Base-by-base conservation (phyloP, 257 asterid genomes). In the Ballota nigra region DNA sequence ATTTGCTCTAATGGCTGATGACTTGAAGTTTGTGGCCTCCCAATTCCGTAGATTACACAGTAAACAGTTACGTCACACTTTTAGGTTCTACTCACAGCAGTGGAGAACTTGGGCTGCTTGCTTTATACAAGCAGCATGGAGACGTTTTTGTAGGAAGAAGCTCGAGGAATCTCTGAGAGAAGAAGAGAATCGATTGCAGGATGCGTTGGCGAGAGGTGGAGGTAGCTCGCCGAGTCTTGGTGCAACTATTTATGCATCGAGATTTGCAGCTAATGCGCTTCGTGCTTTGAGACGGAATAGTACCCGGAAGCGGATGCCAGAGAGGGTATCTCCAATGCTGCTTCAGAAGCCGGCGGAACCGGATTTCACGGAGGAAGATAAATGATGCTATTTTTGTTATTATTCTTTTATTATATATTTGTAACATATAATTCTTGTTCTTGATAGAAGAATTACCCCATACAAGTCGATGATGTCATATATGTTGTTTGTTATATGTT, bases 91-190 rank as follows among this genome's bases (percentile, higher is more conserved):
- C 81, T 95, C 99, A 0, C 98, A 89, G 75, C 98, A 95, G 60
- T 95, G 99, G 99, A 81, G 98, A 80, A 87, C 94, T 13, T 95
- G 97, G 98, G 99, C 99, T 0, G 99, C 99, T 53, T 87, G 96
- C 78, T 92, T 89, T 45, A 77, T 95, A 70, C 99, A 95, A 77
- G 99, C 97, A 5, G 98, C 97, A 0, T 95, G 97, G 98, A 82
- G 92, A 13, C 86, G 98, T 2, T 81, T 86, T 60, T 60, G 85
- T 23, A 75, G 97, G 80, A 92, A 87, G 88, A 95, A 87, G 83
- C 68, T 87, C 2, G 99, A 95, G 55, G 98, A 92, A 61, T 85
- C 97, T 23, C 85, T 95, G 1, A 82, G 86, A 0, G 91, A 87
- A 47, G 97, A 95, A 81, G 98, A 92, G 68, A 80, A 81, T 49